Evolutionary conservation across 768 basidiomycete species (phyloP), one percentile per base, ranked within the genome.

Genomic region (Tubosaeta brunneosetosa): DNA sequence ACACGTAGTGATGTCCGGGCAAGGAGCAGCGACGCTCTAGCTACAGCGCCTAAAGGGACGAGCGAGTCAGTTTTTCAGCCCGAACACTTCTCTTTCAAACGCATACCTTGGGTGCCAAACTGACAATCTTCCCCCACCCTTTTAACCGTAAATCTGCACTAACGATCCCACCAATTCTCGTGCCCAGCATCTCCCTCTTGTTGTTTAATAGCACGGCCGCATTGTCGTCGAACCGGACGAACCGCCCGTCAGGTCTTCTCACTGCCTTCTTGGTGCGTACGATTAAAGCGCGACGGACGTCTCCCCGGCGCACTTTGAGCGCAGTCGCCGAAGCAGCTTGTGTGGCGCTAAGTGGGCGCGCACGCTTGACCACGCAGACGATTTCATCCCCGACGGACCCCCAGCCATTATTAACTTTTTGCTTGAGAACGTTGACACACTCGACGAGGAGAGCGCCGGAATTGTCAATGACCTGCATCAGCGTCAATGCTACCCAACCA

Each of bases 171-270:
- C 89, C 88, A 50, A 98, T 92, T 63, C 95, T 84, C 46, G 94
- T 97, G 17, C 94, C 94, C 53, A 98, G 66, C 88, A 97, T 91
- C 72, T 95, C 92, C 51, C 85, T 81, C 75, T 98, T 98, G 76
- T 91, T 91, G 71, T 98, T 97, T 52, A 98, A 70, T 33, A 98
- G 72, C 6, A 97, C 93, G 9, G 85, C 92, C 1, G 95, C 95
- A 63, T 97, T 97, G 78, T 97, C 95, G 72, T 97, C 95, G 71
- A 97, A 98, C 42, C 89, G 77, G 57, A 97, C 77, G 61, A 82
- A 77, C 27, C 91, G 80, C 13, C 95, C 95, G 71, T 97, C 95
- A 19, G 93, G 85, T 65, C 95, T 76, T 38, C 83, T 79, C 5
- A 92, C 87, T 22, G 83, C 70, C 71, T 97, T 95, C 62, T 83